Base-by-base conservation (phyloP, 164 flowering plant species). In the Kalanchoe fedtschenkoi region DNA sequence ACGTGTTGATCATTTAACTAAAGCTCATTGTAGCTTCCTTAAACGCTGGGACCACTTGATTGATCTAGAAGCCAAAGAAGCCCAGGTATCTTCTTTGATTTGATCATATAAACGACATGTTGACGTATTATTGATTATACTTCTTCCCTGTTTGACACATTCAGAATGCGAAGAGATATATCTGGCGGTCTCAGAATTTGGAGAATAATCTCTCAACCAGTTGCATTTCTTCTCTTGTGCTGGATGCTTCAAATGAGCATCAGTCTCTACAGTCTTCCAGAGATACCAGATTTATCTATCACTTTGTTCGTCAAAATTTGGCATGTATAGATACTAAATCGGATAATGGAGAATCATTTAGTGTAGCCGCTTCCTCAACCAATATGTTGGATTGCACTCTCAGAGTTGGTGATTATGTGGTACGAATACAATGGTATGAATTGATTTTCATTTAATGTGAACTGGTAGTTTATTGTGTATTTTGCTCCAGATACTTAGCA, bases 401-500 rank as follows among this genome's bases (percentile, higher is more conserved):
- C 47, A 87, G 68, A 72, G 70, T 66, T 63, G 96, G 99, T 55
- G 99, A 95, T 67, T 75, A 79, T 75, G 97, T 91, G 93, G 99
- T 95, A 87, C 44, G 30, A 11, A 19, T 41, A 61, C 58, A 66
- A 14, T 62, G 8, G 5, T 58, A n/a, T 24, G 9, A 24, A 0
- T 58, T 6, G 16, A 33, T 58, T 33, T 37, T 6, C 7, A 9
- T 21, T 22, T 67, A 5, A 37, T 6, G 56, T 9, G 17, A 43
- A 16, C 58, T 57, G 56, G 6, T 8, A 63, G 63, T 68, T 63
- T 16, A 35, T 37, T 37, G 34, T 64, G 35, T 34, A 6, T 66
- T 16, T 57, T 13, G 56, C 46, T 69, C 22, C 73, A 93, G 99
- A 77, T 87, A 54, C 80, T 95, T 61, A 78, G 89, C 73, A 77